These are phyloP conservation scores for Lactarius hengduanensis DNA, from an alignment of 768 basidiomycete species.

Conservation along the genomic window DNA sequence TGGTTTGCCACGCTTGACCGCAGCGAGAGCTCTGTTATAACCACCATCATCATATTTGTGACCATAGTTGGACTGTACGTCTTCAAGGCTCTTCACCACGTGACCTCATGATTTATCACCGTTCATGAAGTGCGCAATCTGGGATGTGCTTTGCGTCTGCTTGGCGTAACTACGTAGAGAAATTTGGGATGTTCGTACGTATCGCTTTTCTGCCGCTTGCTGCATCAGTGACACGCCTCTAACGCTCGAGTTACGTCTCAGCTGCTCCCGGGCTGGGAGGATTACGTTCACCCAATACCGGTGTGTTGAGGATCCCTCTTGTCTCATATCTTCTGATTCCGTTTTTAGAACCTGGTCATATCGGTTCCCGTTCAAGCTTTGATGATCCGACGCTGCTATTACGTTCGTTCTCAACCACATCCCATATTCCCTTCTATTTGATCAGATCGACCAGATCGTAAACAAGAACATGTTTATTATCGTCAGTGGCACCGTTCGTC, in stretches of 20 bases:
- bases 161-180: not conserved
- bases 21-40: not conserved
- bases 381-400: slow-evolving; percentile 21
- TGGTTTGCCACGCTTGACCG: not conserved
- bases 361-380: slow-evolving; percentile 12
- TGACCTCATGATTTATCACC: not conserved
- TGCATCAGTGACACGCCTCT: not conserved
- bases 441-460: not conserved
- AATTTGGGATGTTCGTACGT: slow-evolving; percentile 5
- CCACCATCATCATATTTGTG: slow-evolving; percentile 1
- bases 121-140: not conserved
- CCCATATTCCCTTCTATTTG: not conserved
- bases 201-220: not conserved
- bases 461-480: slow-evolving; percentile 4
- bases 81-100: no score
- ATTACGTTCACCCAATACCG: not conserved
- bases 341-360: slow-evolving; percentile 3
- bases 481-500: not conserved
- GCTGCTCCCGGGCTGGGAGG: not conserved
- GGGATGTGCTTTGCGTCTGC: slow-evolving; percentile 1
- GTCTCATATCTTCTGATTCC: not conserved
- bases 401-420: slow-evolving; percentile 5
- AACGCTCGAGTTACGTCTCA: not conserved
- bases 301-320: not conserved
- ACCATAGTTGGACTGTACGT: slow-evolving; percentile 12